phyloP scores from a whole-genome alignment of 2,329 filamentous ascomycete genomes.

The Mycosphaerella sp. region DNA sequence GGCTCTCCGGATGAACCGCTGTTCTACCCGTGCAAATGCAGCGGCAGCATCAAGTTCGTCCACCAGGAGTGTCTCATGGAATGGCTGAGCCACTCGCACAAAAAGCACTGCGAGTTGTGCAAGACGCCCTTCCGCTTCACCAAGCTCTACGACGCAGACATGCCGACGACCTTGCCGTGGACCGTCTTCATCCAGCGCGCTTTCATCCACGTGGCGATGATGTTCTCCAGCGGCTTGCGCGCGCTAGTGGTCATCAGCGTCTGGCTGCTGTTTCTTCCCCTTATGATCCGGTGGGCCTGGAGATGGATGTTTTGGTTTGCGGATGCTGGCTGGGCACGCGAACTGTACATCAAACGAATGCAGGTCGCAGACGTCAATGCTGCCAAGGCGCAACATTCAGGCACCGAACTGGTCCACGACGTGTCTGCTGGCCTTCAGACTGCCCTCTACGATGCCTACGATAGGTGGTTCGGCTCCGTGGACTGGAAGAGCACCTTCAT shows the following conservation, averaged over 20 bases:
- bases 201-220: slow-evolving; percentile 57
- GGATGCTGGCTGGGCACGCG: slow-evolving; percentile 61
- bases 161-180: slow-evolving; percentile 77
- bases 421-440: slow-evolving; percentile 7
- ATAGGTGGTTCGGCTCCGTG: slow-evolving; percentile 10
- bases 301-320: slow-evolving; percentile 90
- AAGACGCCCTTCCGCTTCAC: slow-evolving; percentile 98
- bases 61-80: slow-evolving; percentile 98
- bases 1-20: slow-evolving; percentile 74
- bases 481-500: slow-evolving; percentile 3
- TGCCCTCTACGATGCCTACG: slow-evolving; percentile 11
- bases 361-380: slow-evolving; percentile 10
- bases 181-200: slow-evolving; percentile 76
- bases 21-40: slow-evolving; percentile 98
- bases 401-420: slow-evolving; percentile 4
- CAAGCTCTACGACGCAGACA: slow-evolving; percentile 89
- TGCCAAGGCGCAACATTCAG: slow-evolving; percentile 7
- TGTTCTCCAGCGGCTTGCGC: slow-evolving; percentile 38
- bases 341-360: slow-evolving; percentile 30
- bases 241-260: slow-evolving; percentile 72
- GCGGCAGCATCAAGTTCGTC: slow-evolving; percentile 96
- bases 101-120: slow-evolving; percentile 99
- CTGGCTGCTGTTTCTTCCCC: slow-evolving; percentile 85
- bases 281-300: slow-evolving; percentile 87
- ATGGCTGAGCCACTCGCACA: slow-evolving; percentile 97